Base-by-base conservation (phyloP, 2,329 filamentous ascomycete genomes). In the Xylariaceae sp. region DNA sequence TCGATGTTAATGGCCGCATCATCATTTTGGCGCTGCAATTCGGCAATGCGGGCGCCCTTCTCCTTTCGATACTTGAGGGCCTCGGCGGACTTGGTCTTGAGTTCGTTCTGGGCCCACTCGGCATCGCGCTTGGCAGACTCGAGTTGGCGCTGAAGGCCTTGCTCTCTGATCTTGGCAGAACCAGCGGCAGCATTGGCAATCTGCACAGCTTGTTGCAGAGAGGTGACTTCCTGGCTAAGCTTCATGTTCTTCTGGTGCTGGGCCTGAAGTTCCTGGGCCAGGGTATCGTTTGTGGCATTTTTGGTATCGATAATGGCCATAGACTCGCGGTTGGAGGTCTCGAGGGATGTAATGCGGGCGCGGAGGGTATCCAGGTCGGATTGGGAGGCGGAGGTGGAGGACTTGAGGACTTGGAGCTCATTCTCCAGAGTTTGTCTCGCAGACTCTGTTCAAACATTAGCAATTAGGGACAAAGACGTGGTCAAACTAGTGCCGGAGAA, bases 61-160 rank as follows among this genome's bases (percentile, higher is more conserved):
- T 99, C 94, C 67, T 96, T 97, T 57, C 94, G 85, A 71, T 89
- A 93, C 66, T 92, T 96, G 60, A 93, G 82, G 44, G 90, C 85
- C 67, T 99, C 94, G 9, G 86, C 83, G 56, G 83, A 87, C 73
- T 96, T 96, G 0, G 89, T 92, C 75, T 96, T 93, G 18, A 97
- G 80, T 70, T 99, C 94, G 40, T 80, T 85, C 66, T 97, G 90
- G 50, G 94, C 87, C 89, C 91, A 99, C 63, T 97, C 93, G 59
- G 90, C 89, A 73, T 91, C 96, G 64, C 88, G 88, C 68, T 90
- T 91, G 16, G 93, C 84, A 50, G 95, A 78, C 40, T 96, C 90
- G 34, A 97, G 80, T 69, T 97, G 92, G 69, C 97, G 92, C 69
- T 94, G 86, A 12, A 97, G 76, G 31, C 86, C 88, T 66, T 97